Evolutionary conservation across 306 rosid genomes (phyloP), one percentile per base, ranked within the genome.

Genomic region (Betula pendula): DNA sequence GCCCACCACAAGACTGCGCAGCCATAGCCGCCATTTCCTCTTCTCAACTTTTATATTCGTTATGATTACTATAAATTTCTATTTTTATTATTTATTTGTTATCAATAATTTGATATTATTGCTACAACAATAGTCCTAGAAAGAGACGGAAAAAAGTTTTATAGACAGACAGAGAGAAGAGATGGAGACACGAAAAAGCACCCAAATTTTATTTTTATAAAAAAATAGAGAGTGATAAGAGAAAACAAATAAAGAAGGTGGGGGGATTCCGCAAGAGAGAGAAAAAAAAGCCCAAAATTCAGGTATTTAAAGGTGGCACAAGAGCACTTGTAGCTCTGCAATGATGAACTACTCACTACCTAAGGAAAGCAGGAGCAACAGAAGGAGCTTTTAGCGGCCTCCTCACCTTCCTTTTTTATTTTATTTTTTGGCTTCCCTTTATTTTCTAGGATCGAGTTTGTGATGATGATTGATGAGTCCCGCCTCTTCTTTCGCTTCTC

Each of bases 1-100:
- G 15, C 63, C n/a, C 29, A 55, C 45, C 58, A 72, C 73, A 76
- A 42, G 67, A 74, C 84, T 70, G 93, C 87, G 98, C 98, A 88
- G 96, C 87, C 96, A 83, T 19, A 86, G 96, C 96, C 94, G 98
- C 95, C 95, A 82, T 83, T 82, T 84, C 67, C 75, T 35, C 77
- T 53, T 72, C 72, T 47, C 14, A 1, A 2, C 33, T 60, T 59
- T 35, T 50, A 24, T 71, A 8, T 44, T 73, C 44, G 43, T 77
- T 31, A n/a, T 62, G 47, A 49, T 68, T 27, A 63, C 56, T 40
- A 49, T n/a, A 8, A 8, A 16, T 62, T 14, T 25, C 33, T 38
- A 2, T 71, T 65, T 19, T 66, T 7, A 0, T 20, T 24, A 68
- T 43, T 49, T 69, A 29, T 52, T 75, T 45, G 55, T 45, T 38